Evolutionary conservation across 129 eudicot genomes (phyloP).

Genomic region (Ambrosia artemisiifolia): DNA sequence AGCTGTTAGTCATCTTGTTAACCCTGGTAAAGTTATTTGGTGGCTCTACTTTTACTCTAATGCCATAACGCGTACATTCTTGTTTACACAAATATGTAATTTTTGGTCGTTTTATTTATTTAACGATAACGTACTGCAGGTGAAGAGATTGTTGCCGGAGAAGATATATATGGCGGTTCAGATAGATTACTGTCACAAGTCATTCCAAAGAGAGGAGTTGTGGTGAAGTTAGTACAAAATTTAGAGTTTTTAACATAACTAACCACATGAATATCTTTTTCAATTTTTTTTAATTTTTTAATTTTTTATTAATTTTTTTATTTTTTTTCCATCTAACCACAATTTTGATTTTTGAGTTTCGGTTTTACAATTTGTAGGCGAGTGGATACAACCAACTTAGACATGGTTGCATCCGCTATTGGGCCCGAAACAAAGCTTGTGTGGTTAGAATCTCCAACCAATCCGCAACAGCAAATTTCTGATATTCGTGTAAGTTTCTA

Average conservation of each 20-base stretch:
- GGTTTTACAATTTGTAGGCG: constrained; percentile 47
- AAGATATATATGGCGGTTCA: constrained; percentile 95
- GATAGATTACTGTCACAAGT: constrained; percentile 86
- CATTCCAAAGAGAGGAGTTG: constrained; percentile 68
- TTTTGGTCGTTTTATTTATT: no score
- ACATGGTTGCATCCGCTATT: constrained; percentile 80
- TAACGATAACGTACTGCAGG: constrained; percentile 35
- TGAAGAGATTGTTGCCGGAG: constrained; percentile 96
- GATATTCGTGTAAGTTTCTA: constrained; percentile 66
- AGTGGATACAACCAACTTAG: constrained; percentile 69
- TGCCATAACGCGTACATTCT: no score
- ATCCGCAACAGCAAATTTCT: constrained; percentile 83
- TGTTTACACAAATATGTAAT: background rate
- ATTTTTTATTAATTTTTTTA: no score
- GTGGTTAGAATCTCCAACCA: constrained; percentile 97
- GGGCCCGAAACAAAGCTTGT: constrained; percentile 85
- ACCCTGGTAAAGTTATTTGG: constrained; percentile 43
- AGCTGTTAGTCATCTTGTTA: constrained; percentile 78
- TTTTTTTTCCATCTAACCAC: background rate
- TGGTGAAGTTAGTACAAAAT: constrained; percentile 64
- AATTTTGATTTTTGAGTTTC: no score
- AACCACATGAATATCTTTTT: background rate
- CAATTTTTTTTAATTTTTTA: no score
- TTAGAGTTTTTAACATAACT: background rate
- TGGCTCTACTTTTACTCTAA: background rate